phyloP scores from a whole-genome alignment of 2,329 filamentous ascomycete species.

The Venturiaceae sp. region DNA sequence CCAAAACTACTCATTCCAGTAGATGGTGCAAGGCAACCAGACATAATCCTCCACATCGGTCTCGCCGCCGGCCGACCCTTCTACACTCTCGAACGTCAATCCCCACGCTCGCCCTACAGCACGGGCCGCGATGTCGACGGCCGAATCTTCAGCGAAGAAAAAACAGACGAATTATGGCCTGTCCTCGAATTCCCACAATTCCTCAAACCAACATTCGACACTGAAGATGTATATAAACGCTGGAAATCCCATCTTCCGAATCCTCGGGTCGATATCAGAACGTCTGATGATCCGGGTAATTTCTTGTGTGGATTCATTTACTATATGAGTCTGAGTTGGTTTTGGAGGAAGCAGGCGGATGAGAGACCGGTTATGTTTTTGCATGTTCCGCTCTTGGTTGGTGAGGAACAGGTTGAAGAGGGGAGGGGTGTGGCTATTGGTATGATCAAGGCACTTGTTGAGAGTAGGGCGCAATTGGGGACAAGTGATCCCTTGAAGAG shows the following conservation, averaged over 20 bases:
- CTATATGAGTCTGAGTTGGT: conserved; percentile 27
- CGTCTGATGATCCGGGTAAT: conserved; percentile 30
- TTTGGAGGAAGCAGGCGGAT: conserved; percentile 13
- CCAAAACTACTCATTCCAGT: conserved; percentile 17
- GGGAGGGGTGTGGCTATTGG: conserved; percentile 21
- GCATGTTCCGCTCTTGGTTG: conserved; percentile 29
- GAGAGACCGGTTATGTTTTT: conserved; percentile 29
- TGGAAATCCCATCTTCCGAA: conserved; percentile 13
- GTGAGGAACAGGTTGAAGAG: conserved; percentile 19
- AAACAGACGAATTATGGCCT: conserved; percentile 14
- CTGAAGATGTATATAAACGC: conserved; percentile 19
- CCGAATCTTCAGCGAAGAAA: conserved; percentile 15
- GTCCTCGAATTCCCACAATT: conserved; percentile 14
- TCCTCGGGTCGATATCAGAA: conserved; percentile 13
- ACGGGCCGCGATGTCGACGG: conserved; percentile 21
- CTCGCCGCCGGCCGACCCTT: conserved; percentile 24
- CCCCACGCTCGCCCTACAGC: conserved; percentile 14
- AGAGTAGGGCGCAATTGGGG: conserved; percentile 15
- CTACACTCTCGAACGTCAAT: conserved; percentile 24
- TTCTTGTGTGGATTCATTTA: conserved; percentile 37
- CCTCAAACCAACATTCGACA: conserved; percentile 22
- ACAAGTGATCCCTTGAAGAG: conserved; percentile 3
- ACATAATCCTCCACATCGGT: conserved; percentile 27
- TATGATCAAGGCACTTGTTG: conserved; percentile 26
- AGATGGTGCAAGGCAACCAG: conserved; percentile 5